Percentiles rank a stretch among this genome's conserved stretches.
Evolutionary conservation across 129 eudicot genomes (phyloP).

Genomic region (Apium graveolens): DNA sequence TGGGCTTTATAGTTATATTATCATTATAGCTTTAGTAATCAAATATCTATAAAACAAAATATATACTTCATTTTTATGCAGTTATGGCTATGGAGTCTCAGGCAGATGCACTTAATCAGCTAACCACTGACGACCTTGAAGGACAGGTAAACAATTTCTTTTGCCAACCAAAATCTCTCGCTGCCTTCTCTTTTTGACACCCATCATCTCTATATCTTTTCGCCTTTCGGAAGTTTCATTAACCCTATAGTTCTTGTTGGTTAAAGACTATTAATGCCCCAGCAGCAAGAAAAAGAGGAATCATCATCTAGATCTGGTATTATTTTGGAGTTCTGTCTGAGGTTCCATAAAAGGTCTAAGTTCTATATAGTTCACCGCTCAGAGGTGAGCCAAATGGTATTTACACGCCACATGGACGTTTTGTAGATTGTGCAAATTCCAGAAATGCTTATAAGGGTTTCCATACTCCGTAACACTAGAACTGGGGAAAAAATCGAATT

Average conservation of each 20-base stretch:
- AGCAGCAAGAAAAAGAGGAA: not conserved
- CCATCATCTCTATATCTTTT: too few relatives aligned
- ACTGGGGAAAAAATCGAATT: not conserved
- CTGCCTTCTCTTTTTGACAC: not conserved
- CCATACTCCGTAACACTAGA: not conserved
- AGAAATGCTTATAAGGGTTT: not conserved
- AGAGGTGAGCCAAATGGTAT: not conserved
- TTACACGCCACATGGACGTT: not conserved
- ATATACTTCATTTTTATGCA: constrained; percentile 20
- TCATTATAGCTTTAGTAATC: not conserved
- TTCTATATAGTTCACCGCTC: not conserved
- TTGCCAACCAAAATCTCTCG: not conserved
- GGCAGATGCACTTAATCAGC: constrained; percentile 89
- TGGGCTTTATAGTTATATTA: not conserved
- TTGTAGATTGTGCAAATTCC: not conserved
- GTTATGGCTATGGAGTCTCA: constrained; percentile 95
- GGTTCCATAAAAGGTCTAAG: not conserved
- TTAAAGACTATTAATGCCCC: not conserved
- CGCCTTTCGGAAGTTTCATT: too few relatives aligned
- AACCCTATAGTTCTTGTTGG: too few relatives aligned
- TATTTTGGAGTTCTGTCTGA: not conserved
- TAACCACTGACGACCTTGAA: constrained; percentile 77
- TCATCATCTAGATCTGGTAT: not conserved
- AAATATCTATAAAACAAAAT: not conserved
- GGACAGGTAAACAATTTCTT: constrained; percentile 65